A percentile compares a stretch with the other conserved stretches of the same genome.
phyloP scores from a whole-genome alignment of 345 rosid genomes.

The Citropsis articulata region DNA sequence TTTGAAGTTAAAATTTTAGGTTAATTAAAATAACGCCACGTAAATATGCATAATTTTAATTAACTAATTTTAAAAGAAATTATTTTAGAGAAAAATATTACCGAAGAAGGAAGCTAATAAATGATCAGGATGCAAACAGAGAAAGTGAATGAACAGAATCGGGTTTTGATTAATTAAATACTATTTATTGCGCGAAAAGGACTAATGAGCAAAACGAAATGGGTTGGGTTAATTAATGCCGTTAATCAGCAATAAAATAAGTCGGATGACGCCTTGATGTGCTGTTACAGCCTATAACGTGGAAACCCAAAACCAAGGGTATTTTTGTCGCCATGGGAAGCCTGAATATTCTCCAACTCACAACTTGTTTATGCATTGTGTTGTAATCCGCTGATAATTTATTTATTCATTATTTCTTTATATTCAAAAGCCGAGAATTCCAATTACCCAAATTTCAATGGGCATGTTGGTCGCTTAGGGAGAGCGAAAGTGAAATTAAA shows the following conservation, averaged over 20 bases:
- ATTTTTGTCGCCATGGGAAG: constrained; percentile 73
- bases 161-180: not conserved
- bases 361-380: not conserved
- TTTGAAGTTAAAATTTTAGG: too few relatives aligned
- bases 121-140: too few relatives aligned
- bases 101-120: too few relatives aligned
- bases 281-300: not conserved
- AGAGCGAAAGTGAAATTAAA: not conserved
- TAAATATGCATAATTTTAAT: too few relatives aligned
- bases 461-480: constrained; percentile 26
- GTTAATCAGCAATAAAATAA: not conserved
- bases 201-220: not conserved
- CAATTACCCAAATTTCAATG: not conserved
- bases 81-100: too few relatives aligned
- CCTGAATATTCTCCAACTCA: constrained; percentile 47
- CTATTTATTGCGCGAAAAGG: not conserved
- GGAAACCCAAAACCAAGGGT: constrained; percentile 32
- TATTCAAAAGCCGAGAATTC: constrained; percentile 9
- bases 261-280: constrained; percentile 21
- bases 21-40: too few relatives aligned
- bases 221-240: not conserved
- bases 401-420: not conserved
- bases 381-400: not conserved
- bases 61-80: too few relatives aligned
- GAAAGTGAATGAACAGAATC: not conserved